Evolutionary conservation across 352 stramenopile species (phyloP).

Genomic region (Phytophthora sp.): DNA sequence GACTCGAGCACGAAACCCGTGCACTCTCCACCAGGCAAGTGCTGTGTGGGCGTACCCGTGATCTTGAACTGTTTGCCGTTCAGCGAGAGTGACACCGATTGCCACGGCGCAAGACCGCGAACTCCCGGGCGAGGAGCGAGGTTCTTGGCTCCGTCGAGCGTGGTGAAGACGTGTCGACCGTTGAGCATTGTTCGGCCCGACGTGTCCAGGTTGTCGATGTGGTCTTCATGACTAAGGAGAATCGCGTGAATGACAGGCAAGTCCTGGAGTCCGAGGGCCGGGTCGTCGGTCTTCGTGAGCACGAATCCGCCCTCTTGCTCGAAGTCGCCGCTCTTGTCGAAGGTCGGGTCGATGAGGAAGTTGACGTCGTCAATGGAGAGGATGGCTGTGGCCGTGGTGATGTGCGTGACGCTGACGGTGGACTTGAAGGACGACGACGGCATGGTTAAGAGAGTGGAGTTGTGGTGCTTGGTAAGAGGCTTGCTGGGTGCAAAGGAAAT

Average conservation of each 20-base stretch:
- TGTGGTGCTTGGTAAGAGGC: too few relatives aligned
- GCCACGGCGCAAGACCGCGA: constrained; percentile 35
- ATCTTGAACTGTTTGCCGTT: constrained; percentile 44
- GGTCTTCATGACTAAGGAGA: constrained; percentile 48
- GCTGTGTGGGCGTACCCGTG: constrained; percentile 45
- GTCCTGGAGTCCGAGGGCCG: constrained; percentile 30
- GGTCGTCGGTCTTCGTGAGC: too few relatives aligned
- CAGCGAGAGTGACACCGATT: constrained; percentile 32
- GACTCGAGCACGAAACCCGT: constrained; percentile 47
- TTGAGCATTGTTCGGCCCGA: constrained; percentile 43
- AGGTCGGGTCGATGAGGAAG: constrained; percentile 45
- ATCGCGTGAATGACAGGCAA: constrained; percentile 40
- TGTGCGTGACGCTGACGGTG: constrained; percentile 45
- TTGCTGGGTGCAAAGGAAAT: background rate
- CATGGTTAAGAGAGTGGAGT: background rate
- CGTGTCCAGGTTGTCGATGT: constrained; percentile 46
- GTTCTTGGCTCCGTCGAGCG: constrained; percentile 44
- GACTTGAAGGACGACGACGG: constrained; percentile 34
- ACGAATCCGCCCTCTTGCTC: background rate
- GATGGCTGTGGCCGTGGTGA: constrained; percentile 41
- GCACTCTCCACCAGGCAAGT: constrained; percentile 39
- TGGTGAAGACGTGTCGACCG: constrained; percentile 46
- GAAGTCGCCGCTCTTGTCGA: constrained; percentile 30
- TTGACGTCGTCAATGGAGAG: constrained; percentile 48
- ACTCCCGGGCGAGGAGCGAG: constrained; percentile 45